Evolutionary conservation across 305 asterid species (phyloP), one percentile per base, ranked within the genome.

Genomic region (Solanum aculeatissimum): DNA sequence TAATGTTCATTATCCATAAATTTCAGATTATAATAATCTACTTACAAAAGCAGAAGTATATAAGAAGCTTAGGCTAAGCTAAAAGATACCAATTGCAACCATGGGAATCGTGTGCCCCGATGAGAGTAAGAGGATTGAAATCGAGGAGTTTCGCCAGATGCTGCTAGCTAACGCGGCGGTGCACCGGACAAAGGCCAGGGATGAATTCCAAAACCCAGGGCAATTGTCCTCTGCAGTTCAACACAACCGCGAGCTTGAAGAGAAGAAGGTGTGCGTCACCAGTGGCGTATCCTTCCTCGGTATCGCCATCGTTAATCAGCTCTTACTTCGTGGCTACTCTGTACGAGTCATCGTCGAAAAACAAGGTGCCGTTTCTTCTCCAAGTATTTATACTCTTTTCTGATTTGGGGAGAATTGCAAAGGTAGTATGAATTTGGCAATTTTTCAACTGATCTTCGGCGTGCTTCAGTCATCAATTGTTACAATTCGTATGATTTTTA

Each of bases 211-310:
- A 21, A 71, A 55, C 14, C 54, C 23, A 55, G 66, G n/a, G 49
- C 9, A 45, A 14, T 47, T 74, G 21, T 62, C 62, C 8, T 10
- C 60, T 9, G 25, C 81, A 47, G 13, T 25, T 47, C 25, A 29
- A 47, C 21, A 27, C 21, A 53, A 15, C 35, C 38, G 29, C 2
- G 80, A 27, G 54, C 16, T 63, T 45, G 77, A 83, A 14, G 92
- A 89, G 60, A 91, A 91, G 84, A 69, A 94, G 79, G 97, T 96
- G 27, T 95, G 99, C 79, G 98, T 96, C 79, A 96, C 98, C 82
- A 93, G 97, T 86, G 98, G 98, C 83, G 97, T 93, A 10, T 95
- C 98, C 19, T 96, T 87, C 84, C 91, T 93, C 81, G 99, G 98
- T 2, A 90, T 92, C 72, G 95, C 99, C 23, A 83, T 96, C 35